These are phyloP conservation scores for Aspergillus novofumigatus DNA, from an alignment of 2,329 filamentous ascomycete species.

Conservation along the genomic window DNA sequence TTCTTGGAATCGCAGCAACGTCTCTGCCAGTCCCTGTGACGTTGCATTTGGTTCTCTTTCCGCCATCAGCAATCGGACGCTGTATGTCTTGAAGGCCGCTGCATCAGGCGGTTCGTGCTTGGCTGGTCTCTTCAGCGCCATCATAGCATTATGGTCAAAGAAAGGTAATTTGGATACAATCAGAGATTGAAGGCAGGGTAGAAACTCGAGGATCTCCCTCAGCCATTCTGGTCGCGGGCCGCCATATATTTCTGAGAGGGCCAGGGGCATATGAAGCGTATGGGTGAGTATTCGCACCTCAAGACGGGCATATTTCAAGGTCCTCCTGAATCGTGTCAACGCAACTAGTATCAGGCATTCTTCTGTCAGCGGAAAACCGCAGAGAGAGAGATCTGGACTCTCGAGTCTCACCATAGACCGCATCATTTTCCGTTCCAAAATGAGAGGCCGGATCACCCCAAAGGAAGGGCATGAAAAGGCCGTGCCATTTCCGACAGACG, in stretches of 20 bases:
- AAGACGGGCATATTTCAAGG: conserved; percentile 50
- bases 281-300: conserved; percentile 55
- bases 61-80: conserved; percentile 54
- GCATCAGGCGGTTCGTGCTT: conserved; percentile 1
- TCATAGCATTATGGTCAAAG: conserved; percentile 57
- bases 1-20: conserved; percentile 50
- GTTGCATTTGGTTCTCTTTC: conserved; percentile 57
- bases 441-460: conserved; percentile 62
- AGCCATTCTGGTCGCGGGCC: conserved; percentile 58
- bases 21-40: conserved; percentile 49
- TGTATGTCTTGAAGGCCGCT: conserved; percentile 33
- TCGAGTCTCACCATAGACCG: conserved; percentile 49
- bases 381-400: neutral
- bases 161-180: conserved; percentile 57
- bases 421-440: conserved; percentile 58
- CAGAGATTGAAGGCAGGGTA: conserved; percentile 57
- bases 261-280: conserved; percentile 58
- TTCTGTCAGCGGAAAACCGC: conserved; percentile 9
- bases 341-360: conserved; percentile 41
- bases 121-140: conserved; percentile 41
- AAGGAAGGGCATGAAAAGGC: conserved; percentile 55
- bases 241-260: conserved; percentile 58
- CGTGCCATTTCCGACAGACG: conserved; percentile 56
- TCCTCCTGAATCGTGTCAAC: conserved; percentile 56
- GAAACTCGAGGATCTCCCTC: conserved; percentile 53